Evolutionary conservation across 257 asterid genomes (phyloP).

Genomic region (Gentiana straminea): DNA sequence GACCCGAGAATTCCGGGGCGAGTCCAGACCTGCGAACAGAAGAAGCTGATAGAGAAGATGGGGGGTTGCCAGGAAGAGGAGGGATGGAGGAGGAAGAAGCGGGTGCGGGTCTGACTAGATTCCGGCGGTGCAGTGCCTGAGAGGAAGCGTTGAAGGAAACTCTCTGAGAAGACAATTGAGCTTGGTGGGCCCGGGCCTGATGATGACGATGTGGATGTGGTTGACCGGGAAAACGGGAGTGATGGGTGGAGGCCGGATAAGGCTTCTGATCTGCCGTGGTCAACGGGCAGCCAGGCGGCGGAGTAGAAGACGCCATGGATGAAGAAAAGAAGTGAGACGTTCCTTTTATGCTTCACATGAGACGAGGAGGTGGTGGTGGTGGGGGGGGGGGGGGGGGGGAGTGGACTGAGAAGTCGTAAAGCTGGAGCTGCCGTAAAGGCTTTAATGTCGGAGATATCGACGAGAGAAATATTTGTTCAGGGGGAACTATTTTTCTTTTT

Average conservation of each 20-base stretch:
- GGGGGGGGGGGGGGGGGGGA: too few species aligned
- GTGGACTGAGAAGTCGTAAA: too few species aligned
- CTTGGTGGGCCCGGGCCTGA: slow-evolving; percentile 12
- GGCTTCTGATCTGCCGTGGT: slow-evolving; percentile 60
- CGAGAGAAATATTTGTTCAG: too few species aligned
- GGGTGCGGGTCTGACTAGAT: slow-evolving; percentile 16
- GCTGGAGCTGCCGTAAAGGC: too few species aligned
- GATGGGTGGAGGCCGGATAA: slow-evolving; percentile 40
- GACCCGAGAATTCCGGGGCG: slow-evolving; percentile 62
- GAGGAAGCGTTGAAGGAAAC: slow-evolving; percentile 41
- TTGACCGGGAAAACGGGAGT: slow-evolving; percentile 16
- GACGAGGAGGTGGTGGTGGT: neutral
- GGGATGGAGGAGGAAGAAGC: slow-evolving; percentile 16
- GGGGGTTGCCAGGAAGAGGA: slow-evolving; percentile 13
- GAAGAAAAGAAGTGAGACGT: neutral
- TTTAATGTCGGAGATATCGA: too few species aligned
- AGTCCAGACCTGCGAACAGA: slow-evolving; percentile 30
- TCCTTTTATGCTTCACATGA: neutral
- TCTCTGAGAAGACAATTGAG: slow-evolving; percentile 31
- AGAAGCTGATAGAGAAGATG: slow-evolving; percentile 9
- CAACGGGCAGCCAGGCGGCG: slow-evolving; percentile 73
- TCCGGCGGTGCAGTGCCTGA: slow-evolving; percentile 21
- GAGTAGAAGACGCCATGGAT: slow-evolving; percentile 80
- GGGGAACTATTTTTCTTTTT: too few species aligned
- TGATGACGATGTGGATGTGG: slow-evolving; percentile 21